Conservation (phyloP, 2,329 filamentous ascomycete genomes). For the Pseudopyrenochaeta lycopersici region DNA sequence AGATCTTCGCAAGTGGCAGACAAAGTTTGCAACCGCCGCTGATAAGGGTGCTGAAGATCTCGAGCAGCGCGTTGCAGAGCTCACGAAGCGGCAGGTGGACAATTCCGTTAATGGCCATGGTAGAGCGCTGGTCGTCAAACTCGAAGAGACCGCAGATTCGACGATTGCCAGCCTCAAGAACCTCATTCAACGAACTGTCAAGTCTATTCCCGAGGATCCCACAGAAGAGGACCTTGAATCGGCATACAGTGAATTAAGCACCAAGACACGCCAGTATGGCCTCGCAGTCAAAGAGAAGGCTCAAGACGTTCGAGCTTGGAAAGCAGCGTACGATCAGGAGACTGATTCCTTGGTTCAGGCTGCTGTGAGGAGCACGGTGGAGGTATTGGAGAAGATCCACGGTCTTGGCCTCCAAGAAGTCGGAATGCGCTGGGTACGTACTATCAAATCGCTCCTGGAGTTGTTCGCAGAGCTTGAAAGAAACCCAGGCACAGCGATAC, state of each 20-base stretch:
- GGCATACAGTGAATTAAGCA: conserved; percentile 61
- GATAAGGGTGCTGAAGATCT: conserved; percentile 82
- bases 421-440: conserved; percentile 77
- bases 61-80: conserved; percentile 70
- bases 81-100: conserved; percentile 75
- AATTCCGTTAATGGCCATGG: conserved; percentile 73
- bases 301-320: conserved; percentile 80
- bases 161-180: conserved; percentile 73
- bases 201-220: conserved; percentile 66
- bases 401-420: conserved; percentile 89
- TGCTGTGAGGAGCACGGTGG: conserved; percentile 81
- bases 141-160: conserved; percentile 72
- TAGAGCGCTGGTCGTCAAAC: conserved; percentile 70
- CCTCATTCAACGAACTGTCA: conserved; percentile 67
- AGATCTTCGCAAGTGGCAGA: conserved; percentile 86
- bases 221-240: conserved; percentile 61
- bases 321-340: conserved; percentile 74
- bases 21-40: conserved; percentile 84
- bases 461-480: no score
- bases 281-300: conserved; percentile 79
- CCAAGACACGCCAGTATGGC: conserved; percentile 72
- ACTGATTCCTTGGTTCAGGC: conserved; percentile 73
- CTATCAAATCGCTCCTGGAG: no score
- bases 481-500: no score
- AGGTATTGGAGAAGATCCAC: conserved; percentile 82